Conservation (phyloP, 176 grass and related monocot species). For the Saccharum officinarum region DNA sequence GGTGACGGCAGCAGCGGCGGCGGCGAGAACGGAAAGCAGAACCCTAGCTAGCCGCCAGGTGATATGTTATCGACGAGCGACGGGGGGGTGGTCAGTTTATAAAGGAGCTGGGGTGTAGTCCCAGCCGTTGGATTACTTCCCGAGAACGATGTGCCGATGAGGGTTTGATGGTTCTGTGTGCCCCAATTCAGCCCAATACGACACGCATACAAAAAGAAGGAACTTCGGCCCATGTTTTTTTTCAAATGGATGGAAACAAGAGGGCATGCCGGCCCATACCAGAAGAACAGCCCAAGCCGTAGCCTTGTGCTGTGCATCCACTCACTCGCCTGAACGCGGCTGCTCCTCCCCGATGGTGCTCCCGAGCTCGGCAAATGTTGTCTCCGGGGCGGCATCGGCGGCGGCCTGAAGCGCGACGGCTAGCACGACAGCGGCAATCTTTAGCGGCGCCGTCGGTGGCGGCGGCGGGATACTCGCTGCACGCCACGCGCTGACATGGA, state of each 20-base stretch:
- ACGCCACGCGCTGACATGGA: conserved; percentile 21
- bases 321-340: background rate
- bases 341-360: background rate
- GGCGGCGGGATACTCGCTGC: background rate
- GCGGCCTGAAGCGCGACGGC: background rate
- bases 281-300: background rate
- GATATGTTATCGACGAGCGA: background rate
- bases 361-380: background rate
- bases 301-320: background rate
- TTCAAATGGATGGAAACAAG: background rate
- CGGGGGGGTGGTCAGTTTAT: background rate
- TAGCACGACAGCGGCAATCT: background rate
- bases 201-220: background rate
- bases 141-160: background rate
- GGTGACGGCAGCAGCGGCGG: too few species aligned
- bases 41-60: background rate
- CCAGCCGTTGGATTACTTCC: background rate
- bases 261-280: background rate
- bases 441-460: background rate
- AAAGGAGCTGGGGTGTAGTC: background rate
- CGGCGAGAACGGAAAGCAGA: background rate
- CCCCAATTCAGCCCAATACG: background rate
- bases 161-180: background rate
- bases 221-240: background rate
- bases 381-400: background rate